Evolutionary conservation across 2,329 filamentous ascomycete genomes (phyloP).

Genomic region (Fusarium burgessii): DNA sequence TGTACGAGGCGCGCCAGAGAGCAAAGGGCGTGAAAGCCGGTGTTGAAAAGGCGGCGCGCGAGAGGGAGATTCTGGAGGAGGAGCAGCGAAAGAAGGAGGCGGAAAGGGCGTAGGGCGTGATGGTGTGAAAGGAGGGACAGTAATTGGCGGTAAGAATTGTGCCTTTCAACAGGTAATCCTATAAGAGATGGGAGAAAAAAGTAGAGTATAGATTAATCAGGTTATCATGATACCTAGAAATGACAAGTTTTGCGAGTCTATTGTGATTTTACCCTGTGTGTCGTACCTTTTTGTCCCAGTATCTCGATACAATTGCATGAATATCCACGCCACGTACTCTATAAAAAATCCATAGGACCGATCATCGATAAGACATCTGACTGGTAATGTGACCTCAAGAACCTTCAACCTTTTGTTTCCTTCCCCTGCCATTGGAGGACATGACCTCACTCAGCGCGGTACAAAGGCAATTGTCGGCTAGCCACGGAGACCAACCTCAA

Average conservation of each 20-base stretch:
- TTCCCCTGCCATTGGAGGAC: neutral
- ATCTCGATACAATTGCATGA: conserved; percentile 21
- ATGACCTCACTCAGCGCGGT: conserved; percentile 30
- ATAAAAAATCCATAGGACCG: conserved; percentile 10
- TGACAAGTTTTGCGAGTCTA: conserved; percentile 1
- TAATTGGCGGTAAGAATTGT: conserved; percentile 15
- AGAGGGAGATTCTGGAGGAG: conserved; percentile 72
- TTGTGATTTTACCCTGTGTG: neutral
- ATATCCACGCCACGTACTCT: neutral
- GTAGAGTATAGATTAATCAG: conserved; percentile 23
- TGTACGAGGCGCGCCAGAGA: conserved; percentile 92
- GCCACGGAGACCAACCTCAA: conserved; percentile 28
- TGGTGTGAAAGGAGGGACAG: conserved; percentile 7
- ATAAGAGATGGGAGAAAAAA: conserved; percentile 12
- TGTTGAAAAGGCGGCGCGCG: conserved; percentile 74
- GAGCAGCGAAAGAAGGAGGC: conserved; percentile 65
- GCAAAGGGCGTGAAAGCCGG: conserved; percentile 89
- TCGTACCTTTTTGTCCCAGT: conserved; percentile 2
- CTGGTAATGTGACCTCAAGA: conserved; percentile 32
- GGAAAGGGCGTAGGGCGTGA: conserved; percentile 48
- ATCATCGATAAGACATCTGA: conserved; percentile 19
- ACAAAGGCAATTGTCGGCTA: conserved; percentile 46
- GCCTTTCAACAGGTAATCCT: conserved; percentile 44
- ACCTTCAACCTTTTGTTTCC: neutral
- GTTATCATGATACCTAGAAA: conserved; percentile 33